A percentile compares a stretch with the other conserved stretches of the same genome.
Conservation (phyloP, 140 eudicot species). For the Oenanthe javanica region DNA sequence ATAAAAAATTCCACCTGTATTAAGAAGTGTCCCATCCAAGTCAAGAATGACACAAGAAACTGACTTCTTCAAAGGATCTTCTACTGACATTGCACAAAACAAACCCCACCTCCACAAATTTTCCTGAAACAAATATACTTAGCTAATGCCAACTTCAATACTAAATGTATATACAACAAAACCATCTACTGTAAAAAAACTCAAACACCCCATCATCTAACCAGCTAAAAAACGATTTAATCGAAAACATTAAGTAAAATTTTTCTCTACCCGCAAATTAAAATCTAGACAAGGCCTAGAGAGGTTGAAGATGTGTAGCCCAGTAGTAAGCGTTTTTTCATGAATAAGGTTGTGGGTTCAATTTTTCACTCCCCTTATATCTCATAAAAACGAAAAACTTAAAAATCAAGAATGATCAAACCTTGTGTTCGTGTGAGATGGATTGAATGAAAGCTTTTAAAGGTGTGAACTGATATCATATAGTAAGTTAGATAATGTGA, state of each 20-base stretch:
- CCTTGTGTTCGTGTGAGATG: too few species aligned
- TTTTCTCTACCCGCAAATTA: too few species aligned
- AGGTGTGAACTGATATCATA: not conserved
- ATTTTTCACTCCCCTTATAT: too few species aligned
- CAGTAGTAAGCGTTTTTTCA: too few species aligned
- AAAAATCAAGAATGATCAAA: too few species aligned
- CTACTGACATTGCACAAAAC: conserved; percentile 18
- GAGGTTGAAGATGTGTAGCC: too few species aligned
- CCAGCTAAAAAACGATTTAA: not conserved
- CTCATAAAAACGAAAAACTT: too few species aligned
- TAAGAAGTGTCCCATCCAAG: conserved; percentile 83
- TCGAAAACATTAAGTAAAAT: not conserved
- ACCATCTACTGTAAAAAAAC: not conserved
- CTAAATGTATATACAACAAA: not conserved
- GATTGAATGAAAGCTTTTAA: too few species aligned
- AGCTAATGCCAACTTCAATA: not conserved
- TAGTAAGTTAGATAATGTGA: too few species aligned
- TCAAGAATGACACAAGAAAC: conserved; percentile 84
- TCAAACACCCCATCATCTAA: not conserved
- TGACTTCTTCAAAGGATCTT: conserved; percentile 41
- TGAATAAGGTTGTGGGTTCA: too few species aligned
- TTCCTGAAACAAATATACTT: not conserved
- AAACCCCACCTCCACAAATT: not conserved
- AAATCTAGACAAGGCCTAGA: too few species aligned
- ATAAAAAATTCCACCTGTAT: conserved; percentile 46